Base-by-base conservation (phyloP, 139 green algal species). In the Coccomyxa sp. region DNA sequence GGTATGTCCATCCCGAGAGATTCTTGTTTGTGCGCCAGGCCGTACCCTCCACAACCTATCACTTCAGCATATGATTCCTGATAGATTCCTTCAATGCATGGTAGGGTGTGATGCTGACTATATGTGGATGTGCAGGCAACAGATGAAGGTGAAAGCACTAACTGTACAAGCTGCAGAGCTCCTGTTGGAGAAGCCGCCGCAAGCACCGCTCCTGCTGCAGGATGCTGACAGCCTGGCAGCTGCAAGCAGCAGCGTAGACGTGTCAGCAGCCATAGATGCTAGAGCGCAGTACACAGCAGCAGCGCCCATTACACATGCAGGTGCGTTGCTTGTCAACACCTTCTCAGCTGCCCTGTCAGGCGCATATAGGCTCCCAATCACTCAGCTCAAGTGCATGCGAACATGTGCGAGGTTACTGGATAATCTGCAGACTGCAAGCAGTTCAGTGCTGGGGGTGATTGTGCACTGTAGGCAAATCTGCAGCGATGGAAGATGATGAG, bases 1-100 rank as follows among this genome's bases (percentile, higher is more conserved):
- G 86, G 50, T 35, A 78, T 92, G 16, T 81, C 85, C 2, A 41
- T 33, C 41, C 1, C 64, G 37, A 27, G 38, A 71, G 27, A 40
- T n/a, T 29, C 29, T n/a, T 14, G 69, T 8, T n/a, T 29, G 18
- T 55, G n/a, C 38, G 33, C 54, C 22, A 33, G 35, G n/a, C 24
- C 33, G 34, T 29, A 16, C 36, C 0, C 31, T 4, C 27, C 55
- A 50, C 6, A 69, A 31, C 8, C 39, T 24, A 16, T 71, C 68
- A 8, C 55, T 33, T 64, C 54, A 73, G 10, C 6, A 68, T 0
- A 37, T n/a, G n/a, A n/a, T n/a, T n/a, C n/a, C n/a, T n/a, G n/a
- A n/a, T n/a, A n/a, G n/a, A n/a, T n/a, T n/a, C n/a, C n/a, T n/a
- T n/a, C n/a, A n/a, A n/a, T n/a, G n/a, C n/a, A n/a, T n/a, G n/a